Evolutionary conservation across 73 alveolate species (phyloP).

Genomic region (Paraurostyla sp.): DNA sequence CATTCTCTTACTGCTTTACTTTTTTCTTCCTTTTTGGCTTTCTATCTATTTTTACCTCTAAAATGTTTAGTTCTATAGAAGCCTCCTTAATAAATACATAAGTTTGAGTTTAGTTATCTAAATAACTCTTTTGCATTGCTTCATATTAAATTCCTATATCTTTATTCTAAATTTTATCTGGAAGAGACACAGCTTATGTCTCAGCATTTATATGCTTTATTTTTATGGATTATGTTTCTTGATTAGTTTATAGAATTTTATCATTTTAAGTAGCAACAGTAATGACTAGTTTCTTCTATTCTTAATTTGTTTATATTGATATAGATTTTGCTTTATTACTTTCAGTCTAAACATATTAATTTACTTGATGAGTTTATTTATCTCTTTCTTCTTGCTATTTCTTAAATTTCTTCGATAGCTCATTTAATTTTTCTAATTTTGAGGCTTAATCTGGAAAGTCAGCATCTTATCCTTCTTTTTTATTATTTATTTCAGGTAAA

Average conservation of each 20-base stretch:
- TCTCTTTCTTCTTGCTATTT: background rate
- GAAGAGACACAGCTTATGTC: background rate
- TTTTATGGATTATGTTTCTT: background rate
- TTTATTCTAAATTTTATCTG: too few relatives aligned
- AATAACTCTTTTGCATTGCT: too few relatives aligned
- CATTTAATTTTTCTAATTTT: constrained; percentile 13
- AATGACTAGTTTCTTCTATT: too few relatives aligned
- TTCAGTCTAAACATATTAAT: background rate
- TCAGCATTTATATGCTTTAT: background rate
- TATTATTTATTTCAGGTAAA: constrained; percentile 20
- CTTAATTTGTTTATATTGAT: background rate
- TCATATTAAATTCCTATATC: too few relatives aligned
- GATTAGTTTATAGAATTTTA: background rate
- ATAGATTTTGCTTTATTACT: background rate
- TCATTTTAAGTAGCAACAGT: too few relatives aligned
- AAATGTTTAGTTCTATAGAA: too few relatives aligned
- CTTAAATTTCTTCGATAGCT: constrained; percentile 16
- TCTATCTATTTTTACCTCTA: too few relatives aligned
- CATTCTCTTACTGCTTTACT: background rate
- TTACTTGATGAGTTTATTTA: background rate
- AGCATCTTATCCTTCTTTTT: too few relatives aligned
- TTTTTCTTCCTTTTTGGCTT: background rate
- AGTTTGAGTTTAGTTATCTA: background rate
- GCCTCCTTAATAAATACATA: too few relatives aligned
- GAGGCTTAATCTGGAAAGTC: background rate